These are phyloP conservation scores for Allium cepa DNA, from an alignment of 106 monocot genomes.

Conservation along the genomic window DNA sequence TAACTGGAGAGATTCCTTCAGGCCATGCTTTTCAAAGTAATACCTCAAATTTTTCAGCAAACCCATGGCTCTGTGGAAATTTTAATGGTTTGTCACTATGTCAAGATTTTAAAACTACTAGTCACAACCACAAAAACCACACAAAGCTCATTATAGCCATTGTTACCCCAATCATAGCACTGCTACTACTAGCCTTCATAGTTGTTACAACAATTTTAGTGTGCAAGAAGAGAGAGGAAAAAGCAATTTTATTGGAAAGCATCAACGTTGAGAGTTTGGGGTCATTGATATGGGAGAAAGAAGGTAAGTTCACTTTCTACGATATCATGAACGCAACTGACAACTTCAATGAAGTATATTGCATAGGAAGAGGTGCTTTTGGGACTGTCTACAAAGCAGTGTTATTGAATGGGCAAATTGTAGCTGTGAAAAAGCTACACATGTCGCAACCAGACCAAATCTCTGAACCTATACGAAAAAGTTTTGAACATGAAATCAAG, in stretches of 20 bases:
- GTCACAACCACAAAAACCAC: conserved; percentile 13
- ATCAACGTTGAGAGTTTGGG: conserved; percentile 4
- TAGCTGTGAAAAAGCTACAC: conserved; percentile 65
- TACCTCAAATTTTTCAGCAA: conserved; percentile 39
- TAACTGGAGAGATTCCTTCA: conserved; percentile 44
- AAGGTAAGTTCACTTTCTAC: conserved; percentile 56
- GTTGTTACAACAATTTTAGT: neutral
- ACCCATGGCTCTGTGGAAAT: conserved; percentile 64
- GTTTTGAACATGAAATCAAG: conserved; percentile 69
- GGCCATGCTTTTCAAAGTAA: conserved; percentile 31
- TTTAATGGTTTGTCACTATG: conserved; percentile 36
- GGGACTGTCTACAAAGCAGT: conserved; percentile 71
- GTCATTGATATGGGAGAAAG: conserved; percentile 60
- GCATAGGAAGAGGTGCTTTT: conserved; percentile 61
- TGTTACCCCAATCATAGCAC: conserved; percentile 27
- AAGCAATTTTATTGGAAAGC: conserved; percentile 7
- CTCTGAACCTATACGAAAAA: conserved; percentile 25
- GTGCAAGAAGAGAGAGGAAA: conserved; percentile 1
- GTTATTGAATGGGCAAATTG: conserved; percentile 27
- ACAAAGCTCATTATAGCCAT: conserved; percentile 37
- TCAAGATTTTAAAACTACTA: neutral
- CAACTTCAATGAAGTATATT: conserved; percentile 51
- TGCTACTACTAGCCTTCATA: conserved; percentile 10
- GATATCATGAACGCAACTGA: conserved; percentile 66
- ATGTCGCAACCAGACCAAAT: conserved; percentile 19